These are phyloP conservation scores for Aspergillus ruber DNA, from an alignment of 2,329 filamentous ascomycete species.

Conservation along the genomic window DNA sequence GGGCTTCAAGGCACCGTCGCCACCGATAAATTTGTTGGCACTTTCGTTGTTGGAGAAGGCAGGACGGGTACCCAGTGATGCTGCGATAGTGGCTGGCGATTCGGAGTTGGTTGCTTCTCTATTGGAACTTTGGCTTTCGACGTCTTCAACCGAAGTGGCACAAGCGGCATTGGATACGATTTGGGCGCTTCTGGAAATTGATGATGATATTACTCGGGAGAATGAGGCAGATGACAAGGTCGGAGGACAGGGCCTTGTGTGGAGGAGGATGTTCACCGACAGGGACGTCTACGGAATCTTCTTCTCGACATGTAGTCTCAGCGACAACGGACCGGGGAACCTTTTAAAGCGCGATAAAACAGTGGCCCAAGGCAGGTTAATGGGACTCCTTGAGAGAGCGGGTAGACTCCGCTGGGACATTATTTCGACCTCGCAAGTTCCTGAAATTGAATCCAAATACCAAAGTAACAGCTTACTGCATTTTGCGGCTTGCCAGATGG, in stretches of 20 bases:
- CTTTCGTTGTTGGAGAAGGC: constrained; percentile 54
- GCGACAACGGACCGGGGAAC: constrained; percentile 27
- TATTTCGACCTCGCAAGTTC: constrained; percentile 46
- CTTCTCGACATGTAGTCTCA: constrained; percentile 50
- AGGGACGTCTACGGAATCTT: constrained; percentile 52
- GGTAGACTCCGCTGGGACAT: constrained; percentile 51
- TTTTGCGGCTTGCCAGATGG: constrained; percentile 51
- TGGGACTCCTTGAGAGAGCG: constrained; percentile 52
- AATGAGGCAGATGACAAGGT: constrained; percentile 16
- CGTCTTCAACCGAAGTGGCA: constrained; percentile 49
- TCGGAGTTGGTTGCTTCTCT: constrained; percentile 50
- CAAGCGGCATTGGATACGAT: constrained; percentile 49
- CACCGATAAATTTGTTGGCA: constrained; percentile 51
- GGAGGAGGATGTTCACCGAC: constrained; percentile 57
- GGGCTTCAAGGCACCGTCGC: constrained; percentile 46
- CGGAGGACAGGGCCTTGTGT: constrained; percentile 49
- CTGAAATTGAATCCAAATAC: constrained; percentile 45
- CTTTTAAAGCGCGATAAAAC: constrained; percentile 50
- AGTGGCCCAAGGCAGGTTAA: constrained; percentile 54
- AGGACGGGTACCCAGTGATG: constrained; percentile 44
- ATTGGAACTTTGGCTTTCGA: constrained; percentile 54
- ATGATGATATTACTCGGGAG: constrained; percentile 32
- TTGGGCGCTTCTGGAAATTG: constrained; percentile 47
- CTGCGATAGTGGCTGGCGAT: constrained; percentile 52
- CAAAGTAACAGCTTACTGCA: constrained; percentile 44